A percentile compares a stretch with the other conserved stretches of the same genome.
phyloP scores from a whole-genome alignment of 805 yeast genomes.

The Hanseniaspora taiwanica region DNA sequence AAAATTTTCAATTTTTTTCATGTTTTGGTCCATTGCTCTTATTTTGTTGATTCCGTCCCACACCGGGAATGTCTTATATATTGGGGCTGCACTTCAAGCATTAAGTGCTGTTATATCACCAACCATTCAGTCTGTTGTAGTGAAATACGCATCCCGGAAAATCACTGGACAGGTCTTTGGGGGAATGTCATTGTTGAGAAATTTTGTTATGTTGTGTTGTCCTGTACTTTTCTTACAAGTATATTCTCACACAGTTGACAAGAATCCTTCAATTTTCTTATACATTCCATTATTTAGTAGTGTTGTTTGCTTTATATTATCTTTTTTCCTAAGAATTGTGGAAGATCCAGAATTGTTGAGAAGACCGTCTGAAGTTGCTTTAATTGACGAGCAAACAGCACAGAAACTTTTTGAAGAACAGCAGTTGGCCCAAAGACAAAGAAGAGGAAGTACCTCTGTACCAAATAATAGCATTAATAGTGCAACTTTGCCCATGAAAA shows the following conservation, averaged over 20 bases:
- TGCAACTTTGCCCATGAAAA: no score
- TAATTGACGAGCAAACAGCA: not conserved
- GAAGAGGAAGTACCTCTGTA: no score
- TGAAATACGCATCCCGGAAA: constrained; percentile 47
- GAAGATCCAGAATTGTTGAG: constrained; percentile 10
- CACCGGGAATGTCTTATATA: constrained; percentile 14
- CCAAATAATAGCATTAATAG: no score
- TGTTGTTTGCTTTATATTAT: constrained; percentile 8
- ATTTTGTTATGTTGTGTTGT: constrained; percentile 30
- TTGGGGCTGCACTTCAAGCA: constrained; percentile 25
- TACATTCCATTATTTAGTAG: constrained; percentile 14
- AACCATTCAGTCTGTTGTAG: constrained; percentile 41
- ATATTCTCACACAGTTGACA: constrained; percentile 32
- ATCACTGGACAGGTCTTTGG: constrained; percentile 64
- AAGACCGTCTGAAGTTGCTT: constrained; percentile 11
- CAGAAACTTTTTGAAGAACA: not conserved
- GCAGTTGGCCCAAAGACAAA: not conserved
- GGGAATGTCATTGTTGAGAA: constrained; percentile 48
- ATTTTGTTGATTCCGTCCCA: constrained; percentile 20
- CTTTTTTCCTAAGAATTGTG: constrained; percentile 12
- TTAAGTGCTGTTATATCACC: constrained; percentile 44
- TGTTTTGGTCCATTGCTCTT: constrained; percentile 25
- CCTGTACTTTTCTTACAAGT: constrained; percentile 37
- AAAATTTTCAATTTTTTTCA: constrained; percentile 24
- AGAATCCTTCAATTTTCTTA: constrained; percentile 28